Evolutionary conservation across 495 filamentous ascomycete genomes (phyloP), one percentile per base, ranked within the genome.

Genomic region (Hapsidospora chrysogenum): DNA sequence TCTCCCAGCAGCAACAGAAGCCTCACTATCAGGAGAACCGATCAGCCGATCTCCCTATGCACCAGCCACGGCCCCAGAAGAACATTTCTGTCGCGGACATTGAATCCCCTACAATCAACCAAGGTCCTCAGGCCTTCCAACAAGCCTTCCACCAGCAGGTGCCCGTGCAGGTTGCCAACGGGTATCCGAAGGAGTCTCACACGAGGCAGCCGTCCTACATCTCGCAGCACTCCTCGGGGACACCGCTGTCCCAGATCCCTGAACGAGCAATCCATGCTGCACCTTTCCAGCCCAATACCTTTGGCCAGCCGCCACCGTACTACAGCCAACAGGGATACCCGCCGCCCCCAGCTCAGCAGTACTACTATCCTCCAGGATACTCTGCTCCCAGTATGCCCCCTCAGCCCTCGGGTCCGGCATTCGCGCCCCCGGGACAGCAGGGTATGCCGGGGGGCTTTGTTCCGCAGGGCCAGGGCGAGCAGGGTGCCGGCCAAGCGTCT

Each of bases 61-160:
- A 96, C 48, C 89, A 99, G 50, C 89, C 89, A 34, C 79, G 84
- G 29, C 89, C 89, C 3, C 85, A 96, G 54, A 94, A 95, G 61
- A 62, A 85, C 2, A 79, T 99, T 18, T 95, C 89, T 17, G 78
- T 96, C 37, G 83, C 85, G 20, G 85, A 83, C 48, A 95, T 99
- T 42, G 89, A 96, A 51, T 84, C 76, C 16, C 85, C 92, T 2
- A 75, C 64, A 14, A 66, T 79, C 45, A 61, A 68, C 2, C 76
- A 81, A 42, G 73, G 80, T 34, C 70, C 73, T 19, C 51, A 59
- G 31, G 52, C 76, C 11, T 80, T 82, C 45, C 76, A 82, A 38
- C 85, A 92, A 49, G 83, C 85, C 0, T 93, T 94, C 63, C 83
- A 89, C 41, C 83, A 92, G 35, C 87, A 94, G 48, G 74, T 93